Base-by-base conservation (phyloP, 345 rosid species). In the Citrus hindsii region DNA sequence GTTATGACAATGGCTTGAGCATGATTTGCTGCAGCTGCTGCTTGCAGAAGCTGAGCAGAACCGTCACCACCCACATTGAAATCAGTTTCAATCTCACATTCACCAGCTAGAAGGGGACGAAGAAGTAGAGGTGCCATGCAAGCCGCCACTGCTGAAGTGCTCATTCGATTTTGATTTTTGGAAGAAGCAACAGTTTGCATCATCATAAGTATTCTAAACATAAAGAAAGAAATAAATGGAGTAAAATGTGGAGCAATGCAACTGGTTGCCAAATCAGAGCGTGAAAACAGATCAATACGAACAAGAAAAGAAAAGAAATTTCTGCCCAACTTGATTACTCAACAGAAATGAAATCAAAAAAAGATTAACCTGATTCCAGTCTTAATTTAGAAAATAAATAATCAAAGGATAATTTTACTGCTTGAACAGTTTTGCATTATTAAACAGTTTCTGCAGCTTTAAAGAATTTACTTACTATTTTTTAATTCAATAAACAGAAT, bases 41-140 rank as follows among this genome's bases (percentile, higher is more conserved):
- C 98, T 90, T 91, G 92, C 79, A 96, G 84, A 76, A 96, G 97
- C 84, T 94, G 99, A 84, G 88, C 77, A 82, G 98, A 96, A 73
- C 98, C 90, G 84, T 96, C 99, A 66, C 95, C 97, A 32, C 98
- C 97, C 73, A 96, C 95, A 89, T 92, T 91, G 84, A 96, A 88
- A 82, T 91, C 91, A 76, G 83, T 88, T 82, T 92, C 99, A 83
- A 96, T 91, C 79, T 96, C 97, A 88, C 98, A 96, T 46, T 96
- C 99, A 62, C 99, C 99, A 55, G 94, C 86, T 65, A 96, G 87
- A 85, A 96, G 99, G 71, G 99, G 99, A 12, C 98, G 95, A 79
- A 96, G 98, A 85, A 94, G 98, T 85, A 96, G 88, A 75, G 99
- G 99, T 75, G 98, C 99, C 99, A 94, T 96, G 88, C 99, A 94